Base-by-base conservation (phyloP, 1,139 yeast species). In the Pichia sp. region DNA sequence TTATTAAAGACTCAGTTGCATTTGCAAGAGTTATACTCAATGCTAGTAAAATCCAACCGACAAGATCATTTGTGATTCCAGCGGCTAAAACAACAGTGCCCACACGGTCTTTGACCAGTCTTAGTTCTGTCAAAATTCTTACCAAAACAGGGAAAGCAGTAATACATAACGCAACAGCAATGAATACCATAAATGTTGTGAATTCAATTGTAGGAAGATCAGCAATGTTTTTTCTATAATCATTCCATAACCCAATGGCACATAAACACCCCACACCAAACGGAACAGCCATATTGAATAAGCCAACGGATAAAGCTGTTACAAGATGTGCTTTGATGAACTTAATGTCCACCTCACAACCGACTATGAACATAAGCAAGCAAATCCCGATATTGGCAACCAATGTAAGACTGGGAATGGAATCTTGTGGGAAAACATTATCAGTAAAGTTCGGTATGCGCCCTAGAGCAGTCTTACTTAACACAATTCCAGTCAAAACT, bases 91-190 rank as follows among this genome's bases (percentile, higher is more conserved):
- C 91, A 39, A 83, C 74, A n/a, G 80, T 74, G 26, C 93, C 93
- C 9, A 82, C 88, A 44, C 84, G 66, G 52, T 81, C 88, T 40
- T 78, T 77, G 38, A 81, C 71, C 49, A 84, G 64, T 50, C 83
- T 71, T 47, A 84, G 66, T 55, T 82, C 91, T 4, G 86, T 78
- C 47, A 84, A 63, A 32, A 84, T 84, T 56, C 93, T 75, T 1
- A 85, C 89, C 50, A 84, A 64, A 7, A 84, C 94, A 0, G 94
- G 94, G 60, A 84, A 79, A 0, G 93, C 94, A 1, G 94, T 84
- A 49, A 84, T 81, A 48, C 89, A 77, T 67, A 82, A 70, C 3
- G 94, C 89, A 17, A 81, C 86, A 4, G 89, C 88, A 38, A 82
- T 77, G 50, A 82, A 83, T 14, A 81, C 81, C 78, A 79, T 76